Percentiles rank a stretch among this genome's conserved stretches.
phyloP scores from a whole-genome alignment of 306 rosid genomes.

The Inga laurina region DNA sequence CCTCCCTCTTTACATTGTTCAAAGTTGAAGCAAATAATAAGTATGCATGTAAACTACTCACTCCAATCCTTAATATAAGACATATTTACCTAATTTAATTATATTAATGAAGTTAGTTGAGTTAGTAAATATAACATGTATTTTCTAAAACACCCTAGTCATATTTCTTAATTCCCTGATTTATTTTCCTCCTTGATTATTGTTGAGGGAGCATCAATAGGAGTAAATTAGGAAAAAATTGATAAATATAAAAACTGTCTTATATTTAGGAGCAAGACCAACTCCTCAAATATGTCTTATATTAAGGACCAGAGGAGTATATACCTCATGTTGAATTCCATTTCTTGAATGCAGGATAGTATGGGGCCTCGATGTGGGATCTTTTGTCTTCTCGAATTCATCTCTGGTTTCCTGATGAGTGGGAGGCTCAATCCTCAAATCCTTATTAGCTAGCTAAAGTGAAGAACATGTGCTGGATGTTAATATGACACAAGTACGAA shows the following conservation, averaged over 20 bases:
- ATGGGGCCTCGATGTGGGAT: background rate
- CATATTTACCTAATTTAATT: too few species aligned
- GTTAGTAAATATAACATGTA: too few species aligned
- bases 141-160: too few species aligned
- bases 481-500: background rate
- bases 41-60: background rate
- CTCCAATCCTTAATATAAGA: too few species aligned
- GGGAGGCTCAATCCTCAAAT: background rate
- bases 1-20: background rate
- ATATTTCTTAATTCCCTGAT: too few species aligned
- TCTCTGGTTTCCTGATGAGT: constrained; percentile 8
- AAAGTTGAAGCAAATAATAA: background rate
- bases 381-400: background rate
- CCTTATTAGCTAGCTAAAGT: constrained; percentile 33
- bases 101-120: too few species aligned
- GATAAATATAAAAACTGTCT: too few species aligned
- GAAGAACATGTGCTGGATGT: constrained; percentile 3
- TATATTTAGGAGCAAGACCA: too few species aligned
- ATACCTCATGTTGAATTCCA: constrained; percentile 41
- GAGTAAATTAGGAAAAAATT: too few species aligned
- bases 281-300: too few species aligned
- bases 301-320: background rate
- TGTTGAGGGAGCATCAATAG: too few species aligned
- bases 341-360: constrained; percentile 36
- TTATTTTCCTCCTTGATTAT: too few species aligned